Evolutionary conservation across 23 red algal species (phyloP).

Genomic region (Gracilaria domingensis): DNA sequence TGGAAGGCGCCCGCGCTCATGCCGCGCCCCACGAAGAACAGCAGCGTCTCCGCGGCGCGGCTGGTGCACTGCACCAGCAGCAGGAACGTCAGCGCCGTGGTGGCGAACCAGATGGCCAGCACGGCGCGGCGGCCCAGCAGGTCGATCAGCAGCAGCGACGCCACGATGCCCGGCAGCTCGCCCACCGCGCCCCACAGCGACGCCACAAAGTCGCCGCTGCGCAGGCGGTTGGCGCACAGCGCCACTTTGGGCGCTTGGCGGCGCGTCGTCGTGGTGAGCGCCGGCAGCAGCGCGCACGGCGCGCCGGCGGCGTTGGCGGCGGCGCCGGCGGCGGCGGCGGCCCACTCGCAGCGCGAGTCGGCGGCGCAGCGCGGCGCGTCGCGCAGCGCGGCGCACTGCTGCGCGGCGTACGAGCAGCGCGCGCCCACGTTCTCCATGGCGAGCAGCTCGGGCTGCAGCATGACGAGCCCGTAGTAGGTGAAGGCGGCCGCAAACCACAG

Average conservation of each 20-base stretch:
- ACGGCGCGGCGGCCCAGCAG: conserved; percentile 46
- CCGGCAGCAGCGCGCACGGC: background rate
- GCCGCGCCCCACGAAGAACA: conserved; percentile 69
- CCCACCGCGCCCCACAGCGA: conserved; percentile 43
- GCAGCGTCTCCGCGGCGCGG: background rate
- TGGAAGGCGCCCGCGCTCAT: conserved; percentile 55
- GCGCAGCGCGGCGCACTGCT: background rate
- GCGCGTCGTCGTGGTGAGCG: background rate
- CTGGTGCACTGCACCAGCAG: conserved; percentile 13
- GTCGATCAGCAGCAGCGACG: conserved; percentile 26
- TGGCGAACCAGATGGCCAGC: conserved; percentile 36
- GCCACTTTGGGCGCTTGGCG: no score
- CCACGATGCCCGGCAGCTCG: conserved; percentile 67
- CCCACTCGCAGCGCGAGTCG: background rate
- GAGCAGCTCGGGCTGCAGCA: conserved; percentile 65
- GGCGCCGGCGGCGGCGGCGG: background rate
- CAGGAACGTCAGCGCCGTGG: background rate
- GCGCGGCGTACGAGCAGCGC: conserved; percentile 23
- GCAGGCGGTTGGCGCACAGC: conserved; percentile 1
- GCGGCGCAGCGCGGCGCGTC: background rate
- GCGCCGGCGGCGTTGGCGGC: background rate
- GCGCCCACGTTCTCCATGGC: conserved; percentile 36
- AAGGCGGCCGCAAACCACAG: conserved; percentile 57
- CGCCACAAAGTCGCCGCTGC: conserved; percentile 31
- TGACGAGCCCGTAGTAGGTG: conserved; percentile 62